These are phyloP conservation scores for Entomortierella chlamydospora DNA, from an alignment of 192 early-diverging fungal species.

Conservation along the genomic window DNA sequence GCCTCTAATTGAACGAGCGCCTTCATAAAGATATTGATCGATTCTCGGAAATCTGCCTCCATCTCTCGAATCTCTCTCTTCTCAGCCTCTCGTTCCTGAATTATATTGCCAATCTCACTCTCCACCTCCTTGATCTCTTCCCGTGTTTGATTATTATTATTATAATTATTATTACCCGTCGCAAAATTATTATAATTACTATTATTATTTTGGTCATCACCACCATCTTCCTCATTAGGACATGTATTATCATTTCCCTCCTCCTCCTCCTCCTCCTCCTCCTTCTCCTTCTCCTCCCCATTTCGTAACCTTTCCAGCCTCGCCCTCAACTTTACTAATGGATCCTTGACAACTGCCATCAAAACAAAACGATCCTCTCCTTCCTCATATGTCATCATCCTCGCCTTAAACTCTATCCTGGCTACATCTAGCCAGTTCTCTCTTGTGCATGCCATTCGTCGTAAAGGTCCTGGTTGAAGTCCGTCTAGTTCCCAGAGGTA, in stretches of 20 bases:
- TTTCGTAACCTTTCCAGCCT: too few relatives aligned
- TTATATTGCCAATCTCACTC: too few relatives aligned
- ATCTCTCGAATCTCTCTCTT: constrained; percentile 1
- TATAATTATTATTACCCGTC: neutral
- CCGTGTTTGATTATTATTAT: neutral
- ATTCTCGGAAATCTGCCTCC: neutral
- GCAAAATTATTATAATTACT: neutral
- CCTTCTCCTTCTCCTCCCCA: too few relatives aligned
- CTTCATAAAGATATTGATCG: neutral
- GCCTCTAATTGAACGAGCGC: neutral
- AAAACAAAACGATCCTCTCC: constrained; percentile 12
- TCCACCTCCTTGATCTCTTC: neutral
- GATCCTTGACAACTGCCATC: constrained; percentile 12
- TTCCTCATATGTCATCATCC: neutral
- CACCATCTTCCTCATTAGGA: too few relatives aligned
- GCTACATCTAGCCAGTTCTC: neutral
- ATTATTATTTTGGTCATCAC: too few relatives aligned
- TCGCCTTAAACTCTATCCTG: neutral
- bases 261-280: too few relatives aligned
- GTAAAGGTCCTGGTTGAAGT: constrained; percentile 7
- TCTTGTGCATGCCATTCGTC: neutral
- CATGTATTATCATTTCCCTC: too few relatives aligned
- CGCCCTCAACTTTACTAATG: neutral
- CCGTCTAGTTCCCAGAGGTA: constrained; percentile 21
- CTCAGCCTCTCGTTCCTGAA: neutral